A percentile compares a stretch with the other conserved stretches of the same genome.
Evolutionary conservation across 2,329 filamentous ascomycete genomes (phyloP).

Genomic region (Basipetospora sp.): DNA sequence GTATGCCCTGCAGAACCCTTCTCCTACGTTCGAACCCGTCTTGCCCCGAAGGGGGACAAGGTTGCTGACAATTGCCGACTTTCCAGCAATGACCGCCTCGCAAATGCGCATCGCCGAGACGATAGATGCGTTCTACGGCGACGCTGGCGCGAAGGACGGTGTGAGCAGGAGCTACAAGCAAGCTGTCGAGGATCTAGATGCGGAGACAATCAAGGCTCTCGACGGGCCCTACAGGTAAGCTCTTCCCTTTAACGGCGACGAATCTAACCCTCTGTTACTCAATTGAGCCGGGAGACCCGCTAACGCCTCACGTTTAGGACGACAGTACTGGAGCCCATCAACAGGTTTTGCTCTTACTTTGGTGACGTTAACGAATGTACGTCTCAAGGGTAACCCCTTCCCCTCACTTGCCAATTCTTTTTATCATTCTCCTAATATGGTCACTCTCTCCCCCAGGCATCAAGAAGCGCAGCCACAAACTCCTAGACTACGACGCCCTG

Average conservation of each 20-base stretch:
- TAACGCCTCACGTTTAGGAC: constrained; percentile 38
- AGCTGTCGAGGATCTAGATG: constrained; percentile 91
- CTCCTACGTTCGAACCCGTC: too few species aligned
- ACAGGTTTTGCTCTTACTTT: constrained; percentile 93
- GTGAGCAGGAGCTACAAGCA: constrained; percentile 97
- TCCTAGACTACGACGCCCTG: constrained; percentile 93
- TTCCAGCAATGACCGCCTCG: constrained; percentile 84
- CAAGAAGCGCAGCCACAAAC: constrained; percentile 96
- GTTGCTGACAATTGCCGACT: neutral
- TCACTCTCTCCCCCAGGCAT: constrained; percentile 43
- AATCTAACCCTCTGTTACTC: too few species aligned
- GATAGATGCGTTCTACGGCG: constrained; percentile 97
- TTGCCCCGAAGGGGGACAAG: neutral
- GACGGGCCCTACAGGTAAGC: constrained; percentile 78
- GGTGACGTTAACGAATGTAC: constrained; percentile 94
- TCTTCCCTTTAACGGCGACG: too few species aligned
- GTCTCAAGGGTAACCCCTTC: constrained; percentile 14
- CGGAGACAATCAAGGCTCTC: constrained; percentile 94
- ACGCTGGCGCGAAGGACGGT: constrained; percentile 84
- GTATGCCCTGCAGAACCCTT: constrained; percentile 35
- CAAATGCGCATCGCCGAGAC: constrained; percentile 99
- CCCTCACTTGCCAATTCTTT: neutral
- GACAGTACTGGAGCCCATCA: constrained; percentile 90
- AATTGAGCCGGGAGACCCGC: too few species aligned
- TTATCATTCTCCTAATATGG: constrained; percentile 4